Conservation (phyloP, 1,284 basidiomycete genomes). For the Hemileccinum hortonii region DNA sequence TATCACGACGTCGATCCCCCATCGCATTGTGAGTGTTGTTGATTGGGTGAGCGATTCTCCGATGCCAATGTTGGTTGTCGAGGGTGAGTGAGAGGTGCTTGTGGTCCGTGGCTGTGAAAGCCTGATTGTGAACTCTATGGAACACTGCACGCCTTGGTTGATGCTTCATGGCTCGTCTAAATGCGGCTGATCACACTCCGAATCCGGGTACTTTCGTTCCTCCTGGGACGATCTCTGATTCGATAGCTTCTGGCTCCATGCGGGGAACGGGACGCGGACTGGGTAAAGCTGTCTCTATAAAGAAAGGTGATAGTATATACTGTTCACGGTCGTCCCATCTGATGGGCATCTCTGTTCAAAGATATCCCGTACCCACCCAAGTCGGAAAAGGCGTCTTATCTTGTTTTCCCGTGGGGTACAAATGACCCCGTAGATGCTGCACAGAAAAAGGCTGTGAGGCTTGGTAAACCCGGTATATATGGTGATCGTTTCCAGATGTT, state of each 20-base stretch:
- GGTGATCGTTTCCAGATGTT: not conserved
- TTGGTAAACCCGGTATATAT: conserved; percentile 14
- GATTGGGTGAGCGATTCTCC: conserved; percentile 81
- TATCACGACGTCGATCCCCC: conserved; percentile 60
- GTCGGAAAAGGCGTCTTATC: conserved; percentile 50
- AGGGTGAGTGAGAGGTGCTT: conserved; percentile 17
- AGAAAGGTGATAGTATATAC: conserved; percentile 7
- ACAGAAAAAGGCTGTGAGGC: conserved; percentile 45
- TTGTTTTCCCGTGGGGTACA: conserved; percentile 71
- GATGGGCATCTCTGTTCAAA: too few relatives aligned
- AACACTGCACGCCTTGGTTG: too few relatives aligned
- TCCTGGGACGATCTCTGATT: conserved; percentile 18
- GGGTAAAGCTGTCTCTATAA: conserved; percentile 13
- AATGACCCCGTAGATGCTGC: conserved; percentile 70
- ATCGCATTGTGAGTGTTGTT: conserved; percentile 74
- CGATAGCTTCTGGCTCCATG: conserved; percentile 8
- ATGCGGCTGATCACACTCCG: conserved; percentile 14
- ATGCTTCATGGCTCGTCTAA: too few relatives aligned
- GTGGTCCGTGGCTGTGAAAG: too few relatives aligned
- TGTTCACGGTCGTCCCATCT: too few relatives aligned
- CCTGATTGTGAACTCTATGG: too few relatives aligned
- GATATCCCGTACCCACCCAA: conserved; percentile 13
- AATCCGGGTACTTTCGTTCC: conserved; percentile 28
- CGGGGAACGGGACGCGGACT: conserved; percentile 11
- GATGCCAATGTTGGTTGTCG: conserved; percentile 29